phyloP scores from a whole-genome alignment of 257 asterid species.

The Orobanche coerulescens region DNA sequence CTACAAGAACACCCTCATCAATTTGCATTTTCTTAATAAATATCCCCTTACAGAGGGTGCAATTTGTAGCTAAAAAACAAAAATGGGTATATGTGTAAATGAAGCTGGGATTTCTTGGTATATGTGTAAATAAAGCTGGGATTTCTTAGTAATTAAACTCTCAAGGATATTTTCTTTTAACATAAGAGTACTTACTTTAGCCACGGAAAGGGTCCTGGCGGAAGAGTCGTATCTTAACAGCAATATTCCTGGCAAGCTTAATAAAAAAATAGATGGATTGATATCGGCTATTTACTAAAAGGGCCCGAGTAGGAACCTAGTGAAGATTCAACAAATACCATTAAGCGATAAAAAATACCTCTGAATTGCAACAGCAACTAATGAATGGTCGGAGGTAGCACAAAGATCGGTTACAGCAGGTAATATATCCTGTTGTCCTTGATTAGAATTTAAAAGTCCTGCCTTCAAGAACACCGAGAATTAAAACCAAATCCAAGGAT shows the following conservation, averaged over 20 bases:
- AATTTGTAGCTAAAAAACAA: too few species aligned
- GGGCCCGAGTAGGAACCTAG: neutral
- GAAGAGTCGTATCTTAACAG: conserved; percentile 55
- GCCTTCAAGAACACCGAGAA: conserved; percentile 43
- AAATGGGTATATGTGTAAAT: too few species aligned
- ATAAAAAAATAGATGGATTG: conserved; percentile 10
- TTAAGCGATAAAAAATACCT: conserved; percentile 32
- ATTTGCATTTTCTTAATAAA: too few species aligned
- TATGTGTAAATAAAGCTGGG: too few species aligned
- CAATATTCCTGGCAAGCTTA: conserved; percentile 71
- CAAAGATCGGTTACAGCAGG: conserved; percentile 71
- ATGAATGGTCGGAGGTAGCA: conserved; percentile 51
- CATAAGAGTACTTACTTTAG: conserved; percentile 44
- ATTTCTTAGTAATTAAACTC: too few species aligned
- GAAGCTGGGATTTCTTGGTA: too few species aligned
- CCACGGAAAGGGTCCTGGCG: conserved; percentile 42
- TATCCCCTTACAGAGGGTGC: too few species aligned
- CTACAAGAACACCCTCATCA: neutral
- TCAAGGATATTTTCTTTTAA: too few species aligned
- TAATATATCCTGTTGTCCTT: conserved; percentile 36
- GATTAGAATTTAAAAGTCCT: conserved; percentile 40
- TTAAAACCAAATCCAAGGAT: conserved; percentile 15
- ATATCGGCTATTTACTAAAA: neutral
- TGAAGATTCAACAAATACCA: neutral
- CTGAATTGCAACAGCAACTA: conserved; percentile 72